A percentile compares a stretch with the other conserved stretches of the same genome.
Conservation (phyloP, 257 asterid species). For the Perilla frutescens region DNA sequence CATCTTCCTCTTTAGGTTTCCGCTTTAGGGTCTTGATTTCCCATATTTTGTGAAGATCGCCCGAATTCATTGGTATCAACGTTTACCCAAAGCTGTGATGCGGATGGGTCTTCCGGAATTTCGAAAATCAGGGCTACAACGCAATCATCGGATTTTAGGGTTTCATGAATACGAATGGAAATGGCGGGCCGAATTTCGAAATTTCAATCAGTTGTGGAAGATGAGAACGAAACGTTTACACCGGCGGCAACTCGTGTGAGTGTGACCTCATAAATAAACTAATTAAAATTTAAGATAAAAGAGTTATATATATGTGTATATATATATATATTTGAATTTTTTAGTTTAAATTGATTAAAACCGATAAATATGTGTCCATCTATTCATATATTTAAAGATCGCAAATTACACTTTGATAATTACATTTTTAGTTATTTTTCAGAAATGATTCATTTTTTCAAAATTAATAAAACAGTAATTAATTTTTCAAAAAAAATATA, state of each 20-base stretch:
- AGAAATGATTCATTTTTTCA: too few relatives aligned
- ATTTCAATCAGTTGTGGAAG: neutral
- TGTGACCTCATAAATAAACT: too few relatives aligned
- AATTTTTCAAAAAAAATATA: too few relatives aligned
- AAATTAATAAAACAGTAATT: too few relatives aligned
- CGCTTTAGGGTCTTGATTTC: conserved; percentile 80
- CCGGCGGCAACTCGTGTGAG: neutral
- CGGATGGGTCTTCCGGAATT: neutral
- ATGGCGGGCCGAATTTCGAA: conserved; percentile 39
- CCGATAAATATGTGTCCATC: too few relatives aligned
- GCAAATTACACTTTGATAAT: too few relatives aligned
- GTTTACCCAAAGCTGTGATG: conserved; percentile 36
- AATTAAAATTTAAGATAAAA: too few relatives aligned
- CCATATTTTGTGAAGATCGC: conserved; percentile 79
- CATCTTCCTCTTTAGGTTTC: conserved; percentile 73
- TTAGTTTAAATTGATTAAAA: too few relatives aligned
- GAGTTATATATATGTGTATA: too few relatives aligned
- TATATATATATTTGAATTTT: too few relatives aligned
- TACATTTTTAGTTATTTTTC: too few relatives aligned
- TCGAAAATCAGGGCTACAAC: neutral
- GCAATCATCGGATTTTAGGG: conserved; percentile 8
- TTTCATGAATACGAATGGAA: neutral
- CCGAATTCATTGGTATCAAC: conserved; percentile 56
- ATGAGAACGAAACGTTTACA: neutral
- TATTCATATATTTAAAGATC: too few relatives aligned